Percentiles rank a stretch among this genome's conserved stretches.
Evolutionary conservation across 106 monocot genomes (phyloP).

Genomic region (Apostasia shenzhenica): DNA sequence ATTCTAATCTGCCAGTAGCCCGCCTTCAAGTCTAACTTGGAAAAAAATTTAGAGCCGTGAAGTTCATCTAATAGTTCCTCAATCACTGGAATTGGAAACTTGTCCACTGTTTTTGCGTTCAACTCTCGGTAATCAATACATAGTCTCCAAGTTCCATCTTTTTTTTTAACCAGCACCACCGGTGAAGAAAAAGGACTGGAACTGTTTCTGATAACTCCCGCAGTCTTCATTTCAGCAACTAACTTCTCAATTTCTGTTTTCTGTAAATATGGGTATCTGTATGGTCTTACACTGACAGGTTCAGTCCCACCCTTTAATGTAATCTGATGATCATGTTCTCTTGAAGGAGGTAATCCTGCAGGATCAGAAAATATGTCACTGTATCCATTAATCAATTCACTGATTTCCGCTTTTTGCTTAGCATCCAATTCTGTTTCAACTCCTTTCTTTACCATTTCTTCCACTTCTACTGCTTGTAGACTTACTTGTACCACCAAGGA

Average conservation of each 20-base stretch:
- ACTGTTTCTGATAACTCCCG: no score
- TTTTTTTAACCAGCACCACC: neutral
- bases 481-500: no score
- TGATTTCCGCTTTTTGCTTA: no score
- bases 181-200: no score
- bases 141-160: neutral
- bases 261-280: neutral
- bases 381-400: neutral
- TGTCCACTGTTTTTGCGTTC: no score
- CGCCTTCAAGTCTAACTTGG: no score
- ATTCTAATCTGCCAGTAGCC: neutral
- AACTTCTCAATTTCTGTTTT: neutral
- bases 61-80: no score
- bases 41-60: no score
- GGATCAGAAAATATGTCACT: neutral
- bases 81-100: no score
- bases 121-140: neutral
- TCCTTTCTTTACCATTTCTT: no score
- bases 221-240: neutral
- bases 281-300: neutral
- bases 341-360: neutral
- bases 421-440: no score
- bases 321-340: neutral
- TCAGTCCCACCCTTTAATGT: neutral
- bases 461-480: no score